Conservation (phyloP, 2,329 filamentous ascomycete species). For the Penicillium sp. region DNA sequence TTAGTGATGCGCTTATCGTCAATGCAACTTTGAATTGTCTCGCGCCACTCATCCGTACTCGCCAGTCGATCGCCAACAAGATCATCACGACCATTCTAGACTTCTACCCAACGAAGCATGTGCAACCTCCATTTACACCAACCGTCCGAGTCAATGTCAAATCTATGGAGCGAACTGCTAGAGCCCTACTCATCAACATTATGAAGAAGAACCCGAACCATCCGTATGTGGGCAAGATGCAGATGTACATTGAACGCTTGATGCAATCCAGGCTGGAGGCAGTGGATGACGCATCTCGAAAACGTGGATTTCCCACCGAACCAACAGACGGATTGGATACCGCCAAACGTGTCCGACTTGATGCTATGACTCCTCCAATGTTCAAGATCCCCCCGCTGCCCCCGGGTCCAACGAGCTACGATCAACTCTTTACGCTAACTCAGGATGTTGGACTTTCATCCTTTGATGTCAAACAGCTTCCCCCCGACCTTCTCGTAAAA, state of each 20-base stretch:
- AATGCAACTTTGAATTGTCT: constrained; percentile 91
- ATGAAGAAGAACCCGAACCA: constrained; percentile 83
- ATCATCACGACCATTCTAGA: constrained; percentile 83
- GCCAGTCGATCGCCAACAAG: constrained; percentile 79
- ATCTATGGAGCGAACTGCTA: constrained; percentile 93
- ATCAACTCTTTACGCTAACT: constrained; percentile 85
- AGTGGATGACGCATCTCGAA: constrained; percentile 76
- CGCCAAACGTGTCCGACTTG: constrained; percentile 79
- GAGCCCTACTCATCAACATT: constrained; percentile 81
- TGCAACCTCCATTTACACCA: constrained; percentile 75
- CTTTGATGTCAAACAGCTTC: constrained; percentile 83
- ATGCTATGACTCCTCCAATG: constrained; percentile 53
- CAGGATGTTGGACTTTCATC: constrained; percentile 71
- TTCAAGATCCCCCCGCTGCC: constrained; percentile 70
- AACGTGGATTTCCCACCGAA: constrained; percentile 73
- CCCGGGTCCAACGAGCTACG: constrained; percentile 75
- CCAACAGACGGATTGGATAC: constrained; percentile 73
- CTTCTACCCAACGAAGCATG: constrained; percentile 88
- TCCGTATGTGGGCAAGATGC: constrained; percentile 74
- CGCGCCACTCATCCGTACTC: constrained; percentile 78
- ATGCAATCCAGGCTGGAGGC: constrained; percentile 77
- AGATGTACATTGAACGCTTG: constrained; percentile 83
- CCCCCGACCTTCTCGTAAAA: constrained; percentile 73
- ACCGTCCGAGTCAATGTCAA: constrained; percentile 80
- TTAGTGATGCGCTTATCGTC: constrained; percentile 82